Base-by-base conservation (phyloP, 768 basidiomycete species). In the Leccinellum albellum region DNA sequence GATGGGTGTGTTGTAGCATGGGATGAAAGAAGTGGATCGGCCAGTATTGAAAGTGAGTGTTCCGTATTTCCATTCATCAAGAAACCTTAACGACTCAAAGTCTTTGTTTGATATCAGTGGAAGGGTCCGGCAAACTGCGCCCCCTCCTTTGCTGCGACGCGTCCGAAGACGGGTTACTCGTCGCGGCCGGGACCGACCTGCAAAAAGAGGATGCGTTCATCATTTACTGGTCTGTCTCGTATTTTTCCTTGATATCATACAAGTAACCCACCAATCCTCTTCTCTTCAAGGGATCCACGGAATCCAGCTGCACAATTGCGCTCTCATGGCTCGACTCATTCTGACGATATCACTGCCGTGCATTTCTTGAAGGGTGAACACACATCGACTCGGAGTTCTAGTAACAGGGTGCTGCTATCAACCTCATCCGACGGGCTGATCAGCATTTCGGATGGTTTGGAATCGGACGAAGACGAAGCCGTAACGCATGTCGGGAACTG, bases 391-490 rank as follows among this genome's bases (percentile, higher is more conserved):
- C n/a, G n/a, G n/a, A 61, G 64, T 44, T 63, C 74, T 0, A n/a
- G n/a, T n/a, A 64, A 74, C 49, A 77, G 78, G 44, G 55, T 85
- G 31, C 69, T 95, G 5, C 79, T 96, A n/a, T 91, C 92, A 6
- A 84, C 84, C 0, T 93, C 91, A 0, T 84, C 91, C 0, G 94
- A 98, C 61, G 94, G 94, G 3, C 75, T 97, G 20, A 69, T 98
- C 15, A 84, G 85, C 55, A 79, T 79, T 2, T 90, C 88, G 0
- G 82, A 90, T 64, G 74, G 86, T 6, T 74, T 82, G 20, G 92
- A 98, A 67, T 70, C 77, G 15, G 92, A 96, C 64, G 94, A 95
- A 70, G 94, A 98, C 59, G 94, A 97, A 70, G 87, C 93, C 0
- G 82, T 85, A 1, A 59, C 88, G 4, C 78, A 88, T 45, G 88